Base-by-base conservation (phyloP, 1,284 basidiomycete species). In the Trametes versicolor region DNA sequence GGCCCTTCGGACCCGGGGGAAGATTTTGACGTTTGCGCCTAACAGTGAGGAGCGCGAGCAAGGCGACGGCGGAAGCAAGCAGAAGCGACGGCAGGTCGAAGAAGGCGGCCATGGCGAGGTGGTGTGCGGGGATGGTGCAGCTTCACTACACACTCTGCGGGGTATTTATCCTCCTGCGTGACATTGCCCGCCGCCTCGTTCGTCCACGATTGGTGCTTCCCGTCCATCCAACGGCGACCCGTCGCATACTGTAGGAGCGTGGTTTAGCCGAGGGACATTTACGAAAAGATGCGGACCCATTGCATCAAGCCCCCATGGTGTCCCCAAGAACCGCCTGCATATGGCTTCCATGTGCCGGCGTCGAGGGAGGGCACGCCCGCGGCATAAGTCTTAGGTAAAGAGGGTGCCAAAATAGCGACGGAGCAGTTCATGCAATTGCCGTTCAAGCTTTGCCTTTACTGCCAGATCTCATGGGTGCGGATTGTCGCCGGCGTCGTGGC, bases 1-100 rank as follows among this genome's bases (percentile, higher is more conserved):
- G 50, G 7, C 74, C 74, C 43, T 63, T 71, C 17, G 75, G 75
- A 12, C 75, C 75, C 10, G 74, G 74, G 19, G 75, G 75, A 48
- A 73, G 70, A 10, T 64, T 59, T 15, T 55, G 67, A 21, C 67
- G 57, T 60, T 58, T 60, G 37, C 63, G 66, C 29, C 56, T 60
- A 25, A 62, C 51, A 43, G 66, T 55, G 45, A 70, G 47, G n/a
- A 57, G 64, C 41, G 56, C 64, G 36, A 62, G 39, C 21, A 64
- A 41, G 43, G 69, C 34, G 5, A 64, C 41, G 32, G 59, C 49
- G 21, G 57, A 56, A 25, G 56, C 27, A 13, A 65, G 36, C 23
- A 64, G 63, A 29, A 64, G 60, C 60, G 25, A 64, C 27, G 53
- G 56, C 12, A 62, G 48, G 48, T 63, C 51, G 51, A 62, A 39